Evolutionary conservation across 495 filamentous ascomycete genomes (phyloP).

Genomic region (Arthonia radiata): DNA sequence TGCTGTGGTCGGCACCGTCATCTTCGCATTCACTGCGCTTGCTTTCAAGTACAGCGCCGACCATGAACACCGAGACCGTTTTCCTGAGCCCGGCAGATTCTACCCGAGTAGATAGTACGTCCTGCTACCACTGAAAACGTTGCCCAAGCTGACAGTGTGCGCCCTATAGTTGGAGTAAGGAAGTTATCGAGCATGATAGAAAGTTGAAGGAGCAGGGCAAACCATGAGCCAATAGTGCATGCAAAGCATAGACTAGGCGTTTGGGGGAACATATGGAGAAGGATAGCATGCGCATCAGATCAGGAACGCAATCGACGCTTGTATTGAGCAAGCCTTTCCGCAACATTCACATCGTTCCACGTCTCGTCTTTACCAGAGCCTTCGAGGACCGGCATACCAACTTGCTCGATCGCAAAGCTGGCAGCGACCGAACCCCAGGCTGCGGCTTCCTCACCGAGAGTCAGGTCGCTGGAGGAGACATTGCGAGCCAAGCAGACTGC

Average conservation of each 20-base stretch:
- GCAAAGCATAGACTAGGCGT: too few species aligned
- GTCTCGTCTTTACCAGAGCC: slow-evolving; percentile 42
- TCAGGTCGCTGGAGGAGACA: too few species aligned
- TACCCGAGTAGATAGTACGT: slow-evolving; percentile 91
- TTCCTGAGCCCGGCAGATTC: slow-evolving; percentile 73
- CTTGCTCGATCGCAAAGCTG: slow-evolving; percentile 84
- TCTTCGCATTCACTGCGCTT: slow-evolving; percentile 48
- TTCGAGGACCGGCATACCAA: slow-evolving; percentile 48
- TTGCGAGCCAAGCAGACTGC: slow-evolving; percentile 44
- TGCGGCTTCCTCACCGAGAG: slow-evolving; percentile 49
- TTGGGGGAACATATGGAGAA: too few species aligned
- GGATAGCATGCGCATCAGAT: too few species aligned
- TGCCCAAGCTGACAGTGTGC: slow-evolving; percentile 1
- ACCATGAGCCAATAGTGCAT: too few species aligned
- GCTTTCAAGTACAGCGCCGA: slow-evolving; percentile 67
- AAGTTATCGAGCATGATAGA: slow-evolving; percentile 72
- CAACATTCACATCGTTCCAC: slow-evolving; percentile 47
- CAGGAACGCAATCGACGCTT: too few species aligned
- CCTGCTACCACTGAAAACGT: slow-evolving; percentile 3
- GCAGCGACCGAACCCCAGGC: slow-evolving; percentile 65
- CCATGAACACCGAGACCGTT: slow-evolving; percentile 49
- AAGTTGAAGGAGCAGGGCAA: not conserved
- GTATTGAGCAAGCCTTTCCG: slow-evolving; percentile 14
- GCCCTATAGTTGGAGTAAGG: slow-evolving; percentile 56
- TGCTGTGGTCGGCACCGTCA: slow-evolving; percentile 46